phyloP scores from a whole-genome alignment of 2,329 filamentous ascomycete species.

The Lasiodiplodia sp. region DNA sequence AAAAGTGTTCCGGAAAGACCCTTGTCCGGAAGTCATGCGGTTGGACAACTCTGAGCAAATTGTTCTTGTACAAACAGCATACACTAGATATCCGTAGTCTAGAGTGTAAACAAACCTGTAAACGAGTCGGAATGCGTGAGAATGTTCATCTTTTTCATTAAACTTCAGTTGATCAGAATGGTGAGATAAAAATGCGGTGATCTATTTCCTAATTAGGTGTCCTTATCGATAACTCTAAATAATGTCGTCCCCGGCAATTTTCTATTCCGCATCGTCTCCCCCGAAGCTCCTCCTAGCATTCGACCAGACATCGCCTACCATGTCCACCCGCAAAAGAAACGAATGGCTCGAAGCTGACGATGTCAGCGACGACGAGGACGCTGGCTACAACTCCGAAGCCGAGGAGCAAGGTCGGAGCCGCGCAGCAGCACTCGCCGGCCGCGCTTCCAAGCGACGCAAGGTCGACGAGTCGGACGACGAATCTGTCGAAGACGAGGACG shows the following conservation, averaged over 20 bases:
- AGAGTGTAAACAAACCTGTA: background rate
- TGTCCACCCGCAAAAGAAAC: slow-evolving; percentile 75
- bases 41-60: background rate
- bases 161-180: background rate
- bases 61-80: background rate
- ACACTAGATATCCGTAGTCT: background rate
- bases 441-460: slow-evolving; percentile 68
- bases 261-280: slow-evolving; percentile 15
- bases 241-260: slow-evolving; percentile 3
- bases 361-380: slow-evolving; percentile 49
- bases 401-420: slow-evolving; percentile 72
- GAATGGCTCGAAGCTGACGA: slow-evolving; percentile 68
- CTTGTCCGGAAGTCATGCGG: background rate
- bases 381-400: slow-evolving; percentile 70
- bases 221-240: slow-evolving; percentile 22
- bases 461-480: slow-evolving; percentile 52
- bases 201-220: background rate
- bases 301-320: slow-evolving; percentile 43
- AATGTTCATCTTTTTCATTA: background rate
- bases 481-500: slow-evolving; percentile 33
- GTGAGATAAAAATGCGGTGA: background rate
- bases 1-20: background rate
- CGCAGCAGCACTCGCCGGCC: slow-evolving; percentile 49
- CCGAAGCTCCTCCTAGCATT: background rate
- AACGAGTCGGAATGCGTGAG: background rate